phyloP scores from a whole-genome alignment of 768 basidiomycete genomes.

The Grammothele lineata region DNA sequence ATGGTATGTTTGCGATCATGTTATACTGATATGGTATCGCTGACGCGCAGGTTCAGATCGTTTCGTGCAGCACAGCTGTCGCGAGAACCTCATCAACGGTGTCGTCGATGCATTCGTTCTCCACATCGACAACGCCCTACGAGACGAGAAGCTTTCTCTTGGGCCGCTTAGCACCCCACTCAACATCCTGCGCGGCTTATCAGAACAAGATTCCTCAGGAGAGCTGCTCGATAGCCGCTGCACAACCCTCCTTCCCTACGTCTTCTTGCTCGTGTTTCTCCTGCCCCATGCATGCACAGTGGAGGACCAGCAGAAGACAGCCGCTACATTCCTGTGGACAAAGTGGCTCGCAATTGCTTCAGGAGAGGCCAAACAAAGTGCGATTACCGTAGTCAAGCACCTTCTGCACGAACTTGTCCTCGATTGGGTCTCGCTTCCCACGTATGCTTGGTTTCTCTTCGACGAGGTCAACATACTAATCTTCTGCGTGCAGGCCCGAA shows the following conservation, averaged over 20 bases:
- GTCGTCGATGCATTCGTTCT: conserved; percentile 33
- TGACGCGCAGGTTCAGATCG: conserved; percentile 15
- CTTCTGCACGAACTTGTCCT: conserved; percentile 38
- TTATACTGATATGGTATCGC: background rate
- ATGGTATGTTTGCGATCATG: conserved; percentile 40
- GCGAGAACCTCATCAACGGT: conserved; percentile 27
- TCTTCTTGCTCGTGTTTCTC: conserved; percentile 48
- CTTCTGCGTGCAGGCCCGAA: conserved; percentile 17
- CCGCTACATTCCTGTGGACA: conserved; percentile 30
- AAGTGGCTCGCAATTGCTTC: conserved; percentile 23
- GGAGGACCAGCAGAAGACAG: conserved; percentile 11
- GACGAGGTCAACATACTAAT: background rate
- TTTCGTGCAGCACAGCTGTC: conserved; percentile 30
- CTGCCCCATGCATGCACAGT: conserved; percentile 33
- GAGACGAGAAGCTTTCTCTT: conserved; percentile 22
- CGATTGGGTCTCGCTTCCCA: conserved; percentile 29
- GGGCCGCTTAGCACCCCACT: conserved; percentile 27
- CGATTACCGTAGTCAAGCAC: conserved; percentile 35
- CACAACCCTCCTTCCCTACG: conserved; percentile 32
- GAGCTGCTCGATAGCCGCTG: conserved; percentile 1
- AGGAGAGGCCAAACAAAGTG: conserved; percentile 19
- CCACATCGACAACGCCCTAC: conserved; percentile 31
- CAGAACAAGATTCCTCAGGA: background rate
- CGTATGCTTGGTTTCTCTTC: conserved; percentile 23
- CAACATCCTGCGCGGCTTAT: conserved; percentile 28